Evolutionary conservation across 306 rosid genomes (phyloP).

Genomic region (Macrotyloma uniflorum): DNA sequence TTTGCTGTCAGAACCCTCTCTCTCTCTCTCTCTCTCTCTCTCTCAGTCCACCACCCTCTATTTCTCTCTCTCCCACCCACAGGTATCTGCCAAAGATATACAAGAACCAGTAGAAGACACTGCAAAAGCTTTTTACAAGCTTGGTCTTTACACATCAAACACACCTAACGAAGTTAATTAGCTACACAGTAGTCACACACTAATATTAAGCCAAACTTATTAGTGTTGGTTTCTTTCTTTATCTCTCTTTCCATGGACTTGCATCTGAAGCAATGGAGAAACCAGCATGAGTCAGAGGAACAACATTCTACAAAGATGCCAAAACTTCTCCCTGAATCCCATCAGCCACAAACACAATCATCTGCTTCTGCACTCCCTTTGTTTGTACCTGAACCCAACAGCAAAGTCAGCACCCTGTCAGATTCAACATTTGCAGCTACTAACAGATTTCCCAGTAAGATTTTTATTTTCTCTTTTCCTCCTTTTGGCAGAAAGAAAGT

Average conservation of each 20-base stretch:
- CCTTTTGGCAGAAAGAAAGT: conserved; percentile 17
- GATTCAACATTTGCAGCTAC: conserved; percentile 53
- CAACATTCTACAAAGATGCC: conserved; percentile 83
- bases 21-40: background rate
- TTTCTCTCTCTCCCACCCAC: background rate
- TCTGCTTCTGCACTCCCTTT: conserved; percentile 67
- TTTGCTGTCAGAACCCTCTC: conserved; percentile 56
- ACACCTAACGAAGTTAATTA: conserved; percentile 33
- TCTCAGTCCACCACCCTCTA: background rate
- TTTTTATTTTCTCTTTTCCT: background rate
- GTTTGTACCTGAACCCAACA: conserved; percentile 67
- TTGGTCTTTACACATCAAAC: conserved; percentile 52
- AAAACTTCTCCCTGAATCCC: conserved; percentile 65
- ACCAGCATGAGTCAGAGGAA: conserved; percentile 85
- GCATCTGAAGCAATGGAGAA: conserved; percentile 83
- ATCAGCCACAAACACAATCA: conserved; percentile 45
- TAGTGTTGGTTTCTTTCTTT: background rate
- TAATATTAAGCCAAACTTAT: conserved; percentile 1
- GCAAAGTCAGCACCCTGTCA: conserved; percentile 62
- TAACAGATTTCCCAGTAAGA: conserved; percentile 69
- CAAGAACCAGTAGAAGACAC: conserved; percentile 48
- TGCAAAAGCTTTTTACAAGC: conserved; percentile 45
- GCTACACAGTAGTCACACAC: background rate
- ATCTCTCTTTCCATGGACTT: conserved; percentile 82
- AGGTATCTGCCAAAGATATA: conserved; percentile 57